Base-by-base conservation (phyloP, 1,139 yeast species). In the Saccharomyces pastorianus region DNA sequence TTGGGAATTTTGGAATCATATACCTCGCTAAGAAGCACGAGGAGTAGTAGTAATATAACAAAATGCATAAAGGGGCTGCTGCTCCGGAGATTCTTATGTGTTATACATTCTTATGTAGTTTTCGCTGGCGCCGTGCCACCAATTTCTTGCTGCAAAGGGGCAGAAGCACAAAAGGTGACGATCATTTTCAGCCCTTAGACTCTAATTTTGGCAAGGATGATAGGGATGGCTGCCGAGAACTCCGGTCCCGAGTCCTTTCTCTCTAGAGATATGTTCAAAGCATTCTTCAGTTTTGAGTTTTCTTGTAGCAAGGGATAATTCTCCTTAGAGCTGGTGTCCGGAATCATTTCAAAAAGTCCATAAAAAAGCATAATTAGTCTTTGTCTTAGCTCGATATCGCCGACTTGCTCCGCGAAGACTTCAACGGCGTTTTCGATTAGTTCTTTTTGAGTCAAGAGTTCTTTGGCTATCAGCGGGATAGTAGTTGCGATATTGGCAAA, bases 391-490 rank as follows among this genome's bases (percentile, higher is more conserved):
- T 60, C 68, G 1, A 53, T 46, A 53, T 68, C 71, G 13, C 58
- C 61, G 41, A 55, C 52, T 49, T 68, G 70, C 3, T 56, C 53
- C 1, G 34, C 51, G 13, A 68, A 57, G 2, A 65, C 56, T 29
- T 54, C 58, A 2, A 60, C 51, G 13, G 64, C 59, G 6, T 57
- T 63, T 9, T 56, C 54, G 1, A 66, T 57, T n/a, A 68, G 57
- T 31, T 60, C 59, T 7, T 61, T 47, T 29, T 66, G 58, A 14
- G 58, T 50, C 28, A 65, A 51, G 25, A 68, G 56, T 26, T 62
- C 65, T 29, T 61, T 57, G 1, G 70, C 64, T 28, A 68, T 63
- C 47, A 68, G 65, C 1, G 72, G 71, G 14, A 68, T 57, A 1
- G 64, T 55, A 34, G 61, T 59, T 1, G 66, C 58, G 34, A 64